Base-by-base conservation (phyloP, 148 eudicot genomes). In the Fagopyrum homotropicum region DNA sequence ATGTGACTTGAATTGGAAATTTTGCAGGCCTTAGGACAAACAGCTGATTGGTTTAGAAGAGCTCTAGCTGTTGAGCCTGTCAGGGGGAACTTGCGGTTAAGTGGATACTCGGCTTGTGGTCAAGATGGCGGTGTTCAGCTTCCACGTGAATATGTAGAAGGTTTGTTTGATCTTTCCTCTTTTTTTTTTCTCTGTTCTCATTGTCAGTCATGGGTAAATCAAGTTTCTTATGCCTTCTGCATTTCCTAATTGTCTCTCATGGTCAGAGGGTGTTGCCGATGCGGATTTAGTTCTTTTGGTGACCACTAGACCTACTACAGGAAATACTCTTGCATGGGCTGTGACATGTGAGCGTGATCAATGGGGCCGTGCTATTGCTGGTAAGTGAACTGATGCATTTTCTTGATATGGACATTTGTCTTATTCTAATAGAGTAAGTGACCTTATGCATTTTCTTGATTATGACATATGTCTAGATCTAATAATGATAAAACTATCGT, bases 331-430 rank as follows among this genome's bases (percentile, higher is more conserved):
- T 64, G 98, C 98, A 14, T 95, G 98, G 98, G 98, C 98, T 17
- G 98, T 95, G 73, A 97, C 98, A 45, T 95, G 98, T 77, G 98
- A 95, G 74, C 96, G 98, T 50, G 98, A 95, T 82, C 98, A 95
- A 66, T 95, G 98, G 98, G 98, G 98, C 22, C 98, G 98, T 79
- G 98, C 98, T 75, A 88, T 95, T 82, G 97, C 98, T 69, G 98
- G 98, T 92, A 90, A 74, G 60, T 66, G 47, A 66, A 14, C 71
- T 40, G 6, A 2, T 66, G 19, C 19, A 35, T 46, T 66, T 57
- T 35, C 71, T 4, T 66, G 17, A 35, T 15, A 35, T 14, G 14
- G 16, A 40, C 46, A 66, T 66, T 35, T 66, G 19, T 15, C 17
- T 66, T 3, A 43, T 4, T 66, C 15, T 40, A 14, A 66, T 9